Percentiles rank a stretch among this genome's conserved stretches.
These are phyloP conservation scores for Aspergillus biplanus DNA, from an alignment of 495 filamentous ascomycete genomes.

Conservation along the genomic window DNA sequence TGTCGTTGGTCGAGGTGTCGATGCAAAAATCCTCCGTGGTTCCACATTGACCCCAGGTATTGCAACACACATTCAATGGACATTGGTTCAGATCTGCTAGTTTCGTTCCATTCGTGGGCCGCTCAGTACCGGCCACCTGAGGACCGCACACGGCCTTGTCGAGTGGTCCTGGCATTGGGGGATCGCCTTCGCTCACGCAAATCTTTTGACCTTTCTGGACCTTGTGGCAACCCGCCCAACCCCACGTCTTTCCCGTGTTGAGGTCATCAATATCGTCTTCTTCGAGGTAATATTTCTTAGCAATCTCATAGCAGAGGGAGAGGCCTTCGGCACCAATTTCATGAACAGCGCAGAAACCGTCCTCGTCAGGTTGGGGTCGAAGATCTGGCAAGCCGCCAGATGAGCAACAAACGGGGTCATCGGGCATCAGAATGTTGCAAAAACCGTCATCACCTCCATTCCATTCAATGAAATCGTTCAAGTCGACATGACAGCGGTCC, in stretches of 20 bases:
- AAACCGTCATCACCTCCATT: neutral
- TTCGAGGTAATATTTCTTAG: neutral
- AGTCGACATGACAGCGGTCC: neutral
- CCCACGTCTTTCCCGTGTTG: slow-evolving; percentile 42
- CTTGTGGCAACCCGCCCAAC: slow-evolving; percentile 17
- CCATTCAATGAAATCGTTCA: neutral
- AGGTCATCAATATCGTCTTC: slow-evolving; percentile 33
- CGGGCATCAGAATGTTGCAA: neutral
- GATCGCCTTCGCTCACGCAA: neutral
- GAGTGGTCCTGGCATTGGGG: neutral
- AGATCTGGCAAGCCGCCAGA: neutral
- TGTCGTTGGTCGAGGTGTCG: neutral
- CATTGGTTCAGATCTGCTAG: neutral
- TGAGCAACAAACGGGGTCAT: neutral
- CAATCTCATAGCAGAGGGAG: neutral
- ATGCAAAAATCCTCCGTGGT: neutral
- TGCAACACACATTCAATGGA: neutral
- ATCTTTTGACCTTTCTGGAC: neutral
- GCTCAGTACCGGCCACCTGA: neutral
- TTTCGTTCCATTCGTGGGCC: neutral
- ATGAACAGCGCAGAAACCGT: neutral
- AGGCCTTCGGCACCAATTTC: neutral
- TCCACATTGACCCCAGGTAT: neutral
- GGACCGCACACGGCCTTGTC: neutral
- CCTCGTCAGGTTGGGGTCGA: neutral